These are phyloP conservation scores for Nakaseomyces bracarensis DNA, from an alignment of 1,139 yeast species.

Conservation along the genomic window DNA sequence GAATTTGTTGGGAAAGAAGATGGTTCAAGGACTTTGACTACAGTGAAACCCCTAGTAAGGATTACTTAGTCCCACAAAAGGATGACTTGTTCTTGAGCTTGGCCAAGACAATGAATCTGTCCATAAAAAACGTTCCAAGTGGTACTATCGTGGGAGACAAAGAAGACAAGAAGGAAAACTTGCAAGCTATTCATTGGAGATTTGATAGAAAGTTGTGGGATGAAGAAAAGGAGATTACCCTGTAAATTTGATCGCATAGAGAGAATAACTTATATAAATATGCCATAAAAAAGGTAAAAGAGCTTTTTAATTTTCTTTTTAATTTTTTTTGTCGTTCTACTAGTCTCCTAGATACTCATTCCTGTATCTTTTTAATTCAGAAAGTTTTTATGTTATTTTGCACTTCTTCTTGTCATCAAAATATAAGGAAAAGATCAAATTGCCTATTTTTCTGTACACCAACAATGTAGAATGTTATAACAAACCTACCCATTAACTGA, in stretches of 20 bases:
- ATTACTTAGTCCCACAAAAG: conserved; percentile 17
- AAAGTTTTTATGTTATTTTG: conserved; percentile 1
- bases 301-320: background rate
- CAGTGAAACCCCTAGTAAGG: conserved; percentile 20
- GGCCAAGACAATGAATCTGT: conserved; percentile 47
- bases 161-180: conserved; percentile 36
- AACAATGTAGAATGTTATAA: too few relatives aligned
- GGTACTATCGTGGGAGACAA: conserved; percentile 51
- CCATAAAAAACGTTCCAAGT: conserved; percentile 57
- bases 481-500: too few relatives aligned
- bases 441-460: too few relatives aligned
- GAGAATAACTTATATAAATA: conserved; percentile 1
- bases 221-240: conserved; percentile 47
- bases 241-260: conserved; percentile 11
- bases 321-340: conserved; percentile 3
- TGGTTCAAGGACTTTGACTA: conserved; percentile 63
- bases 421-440: background rate
- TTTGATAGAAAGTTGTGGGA: conserved; percentile 47
- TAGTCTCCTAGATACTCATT: conserved; percentile 3
- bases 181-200: conserved; percentile 61
- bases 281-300: background rate
- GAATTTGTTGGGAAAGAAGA: conserved; percentile 59
- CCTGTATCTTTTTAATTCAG: background rate
- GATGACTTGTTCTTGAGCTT: conserved; percentile 45
- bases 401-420: background rate